A percentile compares a stretch with the other conserved stretches of the same genome.
Conservation (phyloP, 768 basidiomycete species). For the Naganishia vishniacii region DNA sequence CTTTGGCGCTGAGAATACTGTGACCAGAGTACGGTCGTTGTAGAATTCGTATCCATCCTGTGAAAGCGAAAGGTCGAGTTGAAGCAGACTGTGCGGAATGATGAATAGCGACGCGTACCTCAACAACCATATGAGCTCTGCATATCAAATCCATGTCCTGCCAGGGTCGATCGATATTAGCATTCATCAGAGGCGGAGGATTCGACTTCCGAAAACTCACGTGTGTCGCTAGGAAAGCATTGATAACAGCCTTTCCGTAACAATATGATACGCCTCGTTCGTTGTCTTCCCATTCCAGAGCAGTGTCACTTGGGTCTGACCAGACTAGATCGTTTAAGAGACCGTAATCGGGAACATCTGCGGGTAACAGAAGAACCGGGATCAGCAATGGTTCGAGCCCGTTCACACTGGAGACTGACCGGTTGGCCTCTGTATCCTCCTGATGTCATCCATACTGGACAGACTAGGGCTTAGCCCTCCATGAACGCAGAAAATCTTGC, state of each 20-base stretch:
- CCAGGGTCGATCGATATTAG: neutral
- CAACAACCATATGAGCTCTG: conserved; percentile 97
- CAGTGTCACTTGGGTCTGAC: conserved; percentile 97
- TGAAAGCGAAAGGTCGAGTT: neutral
- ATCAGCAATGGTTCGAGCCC: no score
- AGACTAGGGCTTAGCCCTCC: conserved; percentile 70
- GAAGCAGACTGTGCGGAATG: neutral
- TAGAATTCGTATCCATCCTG: conserved; percentile 88
- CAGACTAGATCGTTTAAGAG: conserved; percentile 93
- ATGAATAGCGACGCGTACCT: conserved; percentile 53
- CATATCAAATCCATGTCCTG: conserved; percentile 97
- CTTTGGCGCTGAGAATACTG: conserved; percentile 98
- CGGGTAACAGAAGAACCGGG: neutral
- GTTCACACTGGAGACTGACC: no score
- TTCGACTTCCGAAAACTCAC: conserved; percentile 35
- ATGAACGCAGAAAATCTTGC: conserved; percentile 99
- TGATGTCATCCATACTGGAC: conserved; percentile 87
- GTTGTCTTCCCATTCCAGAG: conserved; percentile 98
- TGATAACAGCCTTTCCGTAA: conserved; percentile 95
- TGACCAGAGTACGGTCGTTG: conserved; percentile 96
- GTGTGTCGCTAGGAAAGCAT: conserved; percentile 69
- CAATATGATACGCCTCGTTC: conserved; percentile 98
- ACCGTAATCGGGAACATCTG: conserved; percentile 94
- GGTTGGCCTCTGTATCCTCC: conserved; percentile 92
- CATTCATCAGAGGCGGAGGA: neutral